Conservation (phyloP, 148 eudicot species). For the Vaccinium myrtillus region DNA sequence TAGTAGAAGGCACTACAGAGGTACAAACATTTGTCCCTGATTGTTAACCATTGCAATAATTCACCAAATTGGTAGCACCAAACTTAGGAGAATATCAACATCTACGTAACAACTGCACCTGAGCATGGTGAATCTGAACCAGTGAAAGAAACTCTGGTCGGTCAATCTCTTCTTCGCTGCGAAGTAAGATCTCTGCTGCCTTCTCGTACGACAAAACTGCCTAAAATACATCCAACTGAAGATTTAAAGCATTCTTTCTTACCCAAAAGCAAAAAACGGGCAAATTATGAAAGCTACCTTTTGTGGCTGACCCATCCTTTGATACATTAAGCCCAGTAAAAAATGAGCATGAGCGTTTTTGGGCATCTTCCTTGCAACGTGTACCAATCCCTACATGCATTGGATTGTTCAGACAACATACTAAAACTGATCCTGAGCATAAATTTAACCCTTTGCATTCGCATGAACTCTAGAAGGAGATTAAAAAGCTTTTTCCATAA, state of each 20-base stretch:
- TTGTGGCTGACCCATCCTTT: constrained; percentile 87
- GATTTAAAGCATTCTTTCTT: background rate
- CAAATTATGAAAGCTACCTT: constrained; percentile 53
- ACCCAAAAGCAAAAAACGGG: constrained; percentile 8
- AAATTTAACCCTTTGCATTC: background rate
- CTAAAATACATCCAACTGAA: constrained; percentile 30
- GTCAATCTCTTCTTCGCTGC: constrained; percentile 85
- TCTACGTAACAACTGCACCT: constrained; percentile 41
- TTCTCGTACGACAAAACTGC: constrained; percentile 82
- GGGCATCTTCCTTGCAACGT: constrained; percentile 93
- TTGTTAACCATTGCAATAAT: constrained; percentile 7
- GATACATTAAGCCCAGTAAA: constrained; percentile 92
- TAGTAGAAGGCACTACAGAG: constrained; percentile 76
- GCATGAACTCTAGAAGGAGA: background rate
- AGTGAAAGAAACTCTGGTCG: constrained; percentile 85
- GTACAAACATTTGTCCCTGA: background rate
- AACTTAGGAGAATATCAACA: constrained; percentile 1
- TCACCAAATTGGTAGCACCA: background rate
- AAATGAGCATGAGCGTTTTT: constrained; percentile 98
- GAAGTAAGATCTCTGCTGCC: constrained; percentile 85
- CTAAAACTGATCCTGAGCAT: background rate
- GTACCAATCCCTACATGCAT: constrained; percentile 69
- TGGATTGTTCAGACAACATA: background rate
- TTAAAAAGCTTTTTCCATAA: background rate
- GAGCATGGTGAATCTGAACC: constrained; percentile 97